phyloP scores from a whole-genome alignment of 2,329 filamentous ascomycete species.

The Fusarium tjaetaba region DNA sequence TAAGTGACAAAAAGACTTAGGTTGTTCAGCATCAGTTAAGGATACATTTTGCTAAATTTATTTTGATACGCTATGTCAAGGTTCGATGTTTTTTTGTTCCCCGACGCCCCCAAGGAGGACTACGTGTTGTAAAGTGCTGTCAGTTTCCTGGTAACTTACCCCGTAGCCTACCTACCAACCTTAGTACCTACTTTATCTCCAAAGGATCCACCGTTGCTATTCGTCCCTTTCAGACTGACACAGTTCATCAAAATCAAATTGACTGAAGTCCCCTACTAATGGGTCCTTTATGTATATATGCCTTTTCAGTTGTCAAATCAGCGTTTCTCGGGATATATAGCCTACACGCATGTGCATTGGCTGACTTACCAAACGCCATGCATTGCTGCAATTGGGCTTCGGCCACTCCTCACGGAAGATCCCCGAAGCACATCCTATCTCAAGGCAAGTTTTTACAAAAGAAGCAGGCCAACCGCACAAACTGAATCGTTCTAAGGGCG shows the following conservation, averaged over 20 bases:
- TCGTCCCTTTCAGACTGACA: neutral
- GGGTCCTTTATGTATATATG: neutral
- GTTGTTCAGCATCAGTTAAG: neutral
- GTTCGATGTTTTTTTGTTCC: too few species aligned
- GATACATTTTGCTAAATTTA: too few species aligned
- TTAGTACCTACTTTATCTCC: neutral
- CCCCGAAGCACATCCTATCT: constrained; percentile 17
- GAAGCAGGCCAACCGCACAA: constrained; percentile 16
- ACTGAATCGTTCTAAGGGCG: neutral
- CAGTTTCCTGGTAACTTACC: neutral
- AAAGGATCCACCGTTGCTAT: neutral
- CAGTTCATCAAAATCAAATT: neutral
- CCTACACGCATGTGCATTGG: neutral
- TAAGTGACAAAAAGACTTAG: neutral
- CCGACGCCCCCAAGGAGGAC: neutral
- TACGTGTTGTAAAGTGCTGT: neutral
- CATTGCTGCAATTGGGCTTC: neutral
- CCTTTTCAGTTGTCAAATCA: neutral
- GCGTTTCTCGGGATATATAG: neutral
- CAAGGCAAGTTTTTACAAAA: constrained; percentile 20
- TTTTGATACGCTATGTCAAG: too few species aligned
- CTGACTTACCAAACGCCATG: neutral
- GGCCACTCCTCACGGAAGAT: constrained; percentile 19
- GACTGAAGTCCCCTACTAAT: neutral
- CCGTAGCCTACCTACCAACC: neutral